phyloP scores from a whole-genome alignment of 257 asterid genomes.

The Gynochthodes officinalis region DNA sequence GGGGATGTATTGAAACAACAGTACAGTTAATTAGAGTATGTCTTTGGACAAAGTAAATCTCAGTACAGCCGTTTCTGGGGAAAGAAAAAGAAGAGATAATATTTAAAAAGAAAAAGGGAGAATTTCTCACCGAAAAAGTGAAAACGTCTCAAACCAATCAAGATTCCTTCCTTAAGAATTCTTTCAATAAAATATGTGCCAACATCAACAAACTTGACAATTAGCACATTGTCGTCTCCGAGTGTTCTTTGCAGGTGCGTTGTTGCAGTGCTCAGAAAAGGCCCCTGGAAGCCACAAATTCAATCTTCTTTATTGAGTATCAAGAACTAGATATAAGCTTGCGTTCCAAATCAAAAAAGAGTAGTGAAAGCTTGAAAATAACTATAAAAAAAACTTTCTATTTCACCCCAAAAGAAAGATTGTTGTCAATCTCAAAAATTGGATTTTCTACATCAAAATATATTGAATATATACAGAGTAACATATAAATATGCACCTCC shows the following conservation, averaged over 20 bases:
- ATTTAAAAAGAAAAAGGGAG: neutral
- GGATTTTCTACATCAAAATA: too few relatives aligned
- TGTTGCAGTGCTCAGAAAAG: neutral
- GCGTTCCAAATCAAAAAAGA: neutral
- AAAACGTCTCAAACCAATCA: too few relatives aligned
- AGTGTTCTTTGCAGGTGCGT: conserved; percentile 6
- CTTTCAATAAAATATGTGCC: too few relatives aligned
- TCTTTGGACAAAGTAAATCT: neutral
- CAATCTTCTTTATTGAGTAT: neutral
- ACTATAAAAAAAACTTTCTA: too few relatives aligned
- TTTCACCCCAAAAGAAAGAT: too few relatives aligned
- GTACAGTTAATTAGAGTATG: neutral
- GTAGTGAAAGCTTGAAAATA: too few relatives aligned
- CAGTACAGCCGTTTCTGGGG: neutral
- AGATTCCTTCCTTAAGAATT: too few relatives aligned
- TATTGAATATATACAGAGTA: too few relatives aligned
- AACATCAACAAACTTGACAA: too few relatives aligned
- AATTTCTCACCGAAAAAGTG: neutral
- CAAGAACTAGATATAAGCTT: neutral
- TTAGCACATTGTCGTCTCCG: neutral
- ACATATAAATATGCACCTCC: too few relatives aligned
- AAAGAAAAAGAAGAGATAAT: neutral
- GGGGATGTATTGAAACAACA: neutral
- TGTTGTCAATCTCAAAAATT: too few relatives aligned
- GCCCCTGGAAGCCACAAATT: neutral